Conservation (phyloP, 305 asterid genomes). For the Fraxinus greggii region DNA sequence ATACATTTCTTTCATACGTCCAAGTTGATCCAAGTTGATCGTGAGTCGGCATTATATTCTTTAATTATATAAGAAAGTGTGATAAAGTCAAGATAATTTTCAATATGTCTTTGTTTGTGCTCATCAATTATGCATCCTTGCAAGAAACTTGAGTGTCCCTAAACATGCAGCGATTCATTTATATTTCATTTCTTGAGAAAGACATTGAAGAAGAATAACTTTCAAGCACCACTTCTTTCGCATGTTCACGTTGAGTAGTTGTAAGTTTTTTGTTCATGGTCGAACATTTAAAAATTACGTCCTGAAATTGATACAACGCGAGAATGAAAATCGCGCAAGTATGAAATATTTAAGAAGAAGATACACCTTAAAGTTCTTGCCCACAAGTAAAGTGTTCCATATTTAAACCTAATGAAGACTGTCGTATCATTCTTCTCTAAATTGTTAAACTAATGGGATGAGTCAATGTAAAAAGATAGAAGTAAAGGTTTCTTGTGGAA, state of each 20-base stretch:
- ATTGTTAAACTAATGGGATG: not conserved
- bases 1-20: not conserved
- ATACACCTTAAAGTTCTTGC: not conserved
- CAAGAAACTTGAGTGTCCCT: not conserved
- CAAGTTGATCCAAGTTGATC: not conserved
- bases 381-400: not conserved
- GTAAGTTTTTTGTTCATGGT: not conserved
- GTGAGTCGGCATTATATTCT: not conserved
- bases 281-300: not conserved
- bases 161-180: not conserved
- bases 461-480: not conserved
- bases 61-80: not conserved
- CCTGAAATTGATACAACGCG: not conserved
- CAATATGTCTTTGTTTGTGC: not conserved
- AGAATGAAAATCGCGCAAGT: not conserved
- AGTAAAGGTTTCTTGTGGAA: not conserved
- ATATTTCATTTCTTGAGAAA: not conserved
- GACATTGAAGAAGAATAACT: not conserved
- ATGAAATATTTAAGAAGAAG: not conserved
- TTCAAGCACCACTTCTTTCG: not conserved
- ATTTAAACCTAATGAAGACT: not conserved
- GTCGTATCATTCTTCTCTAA: not conserved
- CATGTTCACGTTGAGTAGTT: not conserved
- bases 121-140: not conserved
- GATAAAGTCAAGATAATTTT: not conserved